Conservation (phyloP, 768 basidiomycete genomes). For the Tulasnella sp. region DNA sequence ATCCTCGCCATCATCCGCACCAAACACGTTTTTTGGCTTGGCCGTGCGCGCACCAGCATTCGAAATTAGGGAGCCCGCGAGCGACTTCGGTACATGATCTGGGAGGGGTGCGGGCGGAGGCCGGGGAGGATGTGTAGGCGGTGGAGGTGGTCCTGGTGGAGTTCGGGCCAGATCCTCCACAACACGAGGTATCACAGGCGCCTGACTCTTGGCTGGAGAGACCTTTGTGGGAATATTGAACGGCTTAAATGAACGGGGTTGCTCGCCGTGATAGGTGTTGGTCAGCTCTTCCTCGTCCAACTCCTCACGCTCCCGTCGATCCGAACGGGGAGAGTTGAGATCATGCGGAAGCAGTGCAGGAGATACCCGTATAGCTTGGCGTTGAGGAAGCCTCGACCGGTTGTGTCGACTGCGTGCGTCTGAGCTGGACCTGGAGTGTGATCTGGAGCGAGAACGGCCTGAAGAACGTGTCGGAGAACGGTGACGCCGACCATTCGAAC, state of each 20-base stretch:
- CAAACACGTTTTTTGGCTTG: slow-evolving; percentile 1
- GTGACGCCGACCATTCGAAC: not conserved
- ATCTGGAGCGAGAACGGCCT: not conserved
- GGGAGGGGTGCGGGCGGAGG: not conserved
- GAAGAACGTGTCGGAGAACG: not conserved
- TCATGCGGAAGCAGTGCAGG: no score
- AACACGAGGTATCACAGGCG: not conserved
- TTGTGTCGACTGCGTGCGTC: slow-evolving; percentile 19
- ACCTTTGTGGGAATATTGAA: slow-evolving; percentile 5
- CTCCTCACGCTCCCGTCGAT: not conserved
- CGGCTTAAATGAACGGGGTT: not conserved
- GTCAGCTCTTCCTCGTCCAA: not conserved
- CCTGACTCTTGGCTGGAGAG: not conserved
- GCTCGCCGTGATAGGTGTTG: not conserved
- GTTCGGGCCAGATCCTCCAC: no score
- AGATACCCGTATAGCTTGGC: slow-evolving; percentile 32
- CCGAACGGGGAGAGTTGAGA: no score
- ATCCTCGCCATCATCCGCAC: slow-evolving; percentile 1
- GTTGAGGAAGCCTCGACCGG: slow-evolving; percentile 24
- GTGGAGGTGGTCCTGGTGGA: not conserved
- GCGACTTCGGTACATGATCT: slow-evolving; percentile 2
- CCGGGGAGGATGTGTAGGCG: not conserved
- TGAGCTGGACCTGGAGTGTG: slow-evolving; percentile 2
- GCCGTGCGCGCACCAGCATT: not conserved
- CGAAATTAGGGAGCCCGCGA: not conserved